Base-by-base conservation (phyloP, 2,329 filamentous ascomycete genomes). In the Botrytis fragariae region DNA sequence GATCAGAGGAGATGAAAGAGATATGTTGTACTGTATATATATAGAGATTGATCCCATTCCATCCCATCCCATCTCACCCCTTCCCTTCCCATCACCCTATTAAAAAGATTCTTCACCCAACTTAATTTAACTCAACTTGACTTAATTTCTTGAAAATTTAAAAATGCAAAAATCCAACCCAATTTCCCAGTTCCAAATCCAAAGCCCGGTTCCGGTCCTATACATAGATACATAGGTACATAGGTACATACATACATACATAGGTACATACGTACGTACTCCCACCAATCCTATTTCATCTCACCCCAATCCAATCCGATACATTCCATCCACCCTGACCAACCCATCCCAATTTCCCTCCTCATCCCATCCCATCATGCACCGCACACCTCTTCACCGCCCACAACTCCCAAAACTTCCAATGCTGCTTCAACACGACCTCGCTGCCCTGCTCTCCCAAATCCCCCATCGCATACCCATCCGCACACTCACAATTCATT, bases 391-490 rank as follows among this genome's bases (percentile, higher is more conserved):
- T 62, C 60, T 73, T 73, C 16, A 73, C 59, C 6, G 68, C 68
- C 72, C 72, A 73, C 37, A 71, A 51, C n/a, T 73, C 67, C 72
- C 72, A 73, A 64, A 60, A 71, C 35, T 73, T 73, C 72, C 72
- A 73, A 45, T 62, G 68, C 10, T 59, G 45, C n/a, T 71, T 73
- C n/a, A 59, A 54, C 18, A 73, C 60, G 9, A 48, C 48, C 0
- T 71, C 60, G 9, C 48, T 20, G 2, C 67, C 68, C 25, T 44
- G 67, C 35, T 65, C 60, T 14, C 57, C 32, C 37, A 73, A 44
- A 64, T 73, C 68, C 12, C 12, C 48, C 29, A 73, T 65, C 2
- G 57, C 68, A 51, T 57, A 73, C 0, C 71, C 71, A 54, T 65
- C 29, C 20, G 29, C 67, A 60, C 72, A 73, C 39, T 71, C 68